phyloP scores from a whole-genome alignment of 78 protist genomes.

The Guillardia theta region DNA sequence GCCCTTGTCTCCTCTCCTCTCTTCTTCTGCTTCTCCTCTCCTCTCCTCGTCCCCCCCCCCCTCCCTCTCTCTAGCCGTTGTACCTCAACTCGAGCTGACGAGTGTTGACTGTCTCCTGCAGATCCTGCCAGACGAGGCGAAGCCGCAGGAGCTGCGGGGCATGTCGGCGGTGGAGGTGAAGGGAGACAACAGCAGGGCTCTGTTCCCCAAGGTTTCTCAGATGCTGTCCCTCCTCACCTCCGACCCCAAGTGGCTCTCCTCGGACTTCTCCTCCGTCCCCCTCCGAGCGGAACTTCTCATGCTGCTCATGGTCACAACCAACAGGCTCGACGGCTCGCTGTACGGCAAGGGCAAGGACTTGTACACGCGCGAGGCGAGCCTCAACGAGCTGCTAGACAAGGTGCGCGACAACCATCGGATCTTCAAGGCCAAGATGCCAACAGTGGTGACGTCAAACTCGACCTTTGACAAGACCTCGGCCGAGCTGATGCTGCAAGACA shows the following conservation, averaged over 20 bases:
- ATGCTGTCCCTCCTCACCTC: neutral
- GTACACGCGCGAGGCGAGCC: too few species aligned
- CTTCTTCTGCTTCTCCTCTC: too few species aligned
- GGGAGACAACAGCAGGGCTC: too few species aligned
- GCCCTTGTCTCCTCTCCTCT: too few species aligned
- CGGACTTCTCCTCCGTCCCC: neutral
- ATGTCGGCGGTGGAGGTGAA: neutral
- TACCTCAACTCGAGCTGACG: neutral
- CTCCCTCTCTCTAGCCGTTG: too few species aligned
- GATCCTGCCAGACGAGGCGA: too few species aligned
- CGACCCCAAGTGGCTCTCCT: neutral
- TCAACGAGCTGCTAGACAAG: neutral
- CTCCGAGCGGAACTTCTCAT: neutral
- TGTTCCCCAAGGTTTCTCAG: too few species aligned
- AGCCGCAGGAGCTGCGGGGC: neutral
- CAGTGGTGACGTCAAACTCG: neutral
- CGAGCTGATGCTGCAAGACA: neutral
- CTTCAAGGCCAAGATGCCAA: neutral
- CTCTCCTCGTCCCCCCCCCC: too few species aligned
- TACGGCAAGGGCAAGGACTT: neutral
- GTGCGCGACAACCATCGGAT: neutral
- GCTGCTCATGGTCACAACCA: neutral
- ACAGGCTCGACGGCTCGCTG: neutral
- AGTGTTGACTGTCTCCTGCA: neutral
- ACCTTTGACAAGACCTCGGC: neutral